Evolutionary conservation across 306 rosid species (phyloP), one percentile per base, ranked within the genome.

Genomic region (Quercus wislizeni): DNA sequence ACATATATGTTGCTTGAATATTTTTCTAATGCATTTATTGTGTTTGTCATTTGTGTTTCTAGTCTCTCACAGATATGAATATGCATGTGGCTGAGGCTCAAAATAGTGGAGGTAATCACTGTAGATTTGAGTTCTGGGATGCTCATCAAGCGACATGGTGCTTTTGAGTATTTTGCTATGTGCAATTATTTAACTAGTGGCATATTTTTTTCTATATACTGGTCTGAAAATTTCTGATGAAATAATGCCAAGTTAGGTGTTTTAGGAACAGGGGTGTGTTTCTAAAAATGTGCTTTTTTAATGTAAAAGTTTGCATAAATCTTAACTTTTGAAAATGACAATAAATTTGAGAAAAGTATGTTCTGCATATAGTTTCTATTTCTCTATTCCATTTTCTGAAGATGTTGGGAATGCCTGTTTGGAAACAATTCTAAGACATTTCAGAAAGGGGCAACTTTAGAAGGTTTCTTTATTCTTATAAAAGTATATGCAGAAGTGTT

Each of bases 21-120:
- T 72, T 74, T 77, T 73, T 14, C n/a, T 46, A 23, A 51, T 84
- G 79, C 80, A 33, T 65, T 55, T n/a, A 75, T 78, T 81, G 59
- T 79, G 64, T 82, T 73, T 79, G 70, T 74, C 82, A 17, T 87
- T 79, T 27, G 49, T 89, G 64, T 74, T 83, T 82, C 57, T 67
- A 96, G 99, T 89, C 99, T 8, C 98, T 96, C 78, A 87, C 84
- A 31, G 97, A 93, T 81, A 90, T 90, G 87, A 96, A 96, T 87
- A 69, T 81, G 71, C 95, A 85, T 82, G 73, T 96, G 61, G 80
- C 85, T 21, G 94, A 89, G 84, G 90, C 91, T 80, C 98, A 92
- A 78, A 95, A 85, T 74, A 82, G 86, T 72, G 99, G 99, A 90
- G 99, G 99, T 96, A 52, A 55, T 61, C 72, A 62, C 52, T 13